Base-by-base conservation (phyloP, 345 rosid species). In the Eutrema heterophyllum region DNA sequence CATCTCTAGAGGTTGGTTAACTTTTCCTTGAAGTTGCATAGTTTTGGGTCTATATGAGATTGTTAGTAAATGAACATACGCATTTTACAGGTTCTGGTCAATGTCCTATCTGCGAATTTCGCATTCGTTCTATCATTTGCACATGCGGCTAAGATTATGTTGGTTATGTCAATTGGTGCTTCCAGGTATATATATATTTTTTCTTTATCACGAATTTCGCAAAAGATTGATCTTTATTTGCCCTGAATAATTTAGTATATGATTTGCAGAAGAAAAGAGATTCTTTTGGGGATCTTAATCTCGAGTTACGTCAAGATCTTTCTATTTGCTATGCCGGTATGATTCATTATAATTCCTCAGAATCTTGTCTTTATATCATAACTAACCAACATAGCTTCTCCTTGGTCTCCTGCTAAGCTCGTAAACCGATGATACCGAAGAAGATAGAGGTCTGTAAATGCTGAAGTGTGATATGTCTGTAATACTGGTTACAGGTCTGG, bases 231-330 rank as follows among this genome's bases (percentile, higher is more conserved):
- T 73, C 64, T 55, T 4, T 39, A 7, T 61, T 32, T 61, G 10
- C 30, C 24, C 9, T 68, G 46, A 18, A 8, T 55, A 56, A 70
- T 40, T 40, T 36, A 6, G 54, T 21, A 7, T 60, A 32, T 41
- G 48, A n/a, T 32, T 60, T 67, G 53, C 70, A 73, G 81, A 74
- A 67, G 64, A 69, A 81, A 74, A 79, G 86, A 86, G 63, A 57
- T 86, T 82, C 49, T 84, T 58, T 80, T 83, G 29, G 86, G 84
- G 32, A 70, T 88, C 57, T 71, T 91, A 14, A 82, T 93, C 78
- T 93, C 94, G 35, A 91, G 97, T 80, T 89, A 86, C 70, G 80
- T 85, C 80, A 91, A 87, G 92, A 80, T 89, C 77, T 82, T 84
- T 67, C 86, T 86, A 61, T 30, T 86, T 52, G 86, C 89, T 64